Evolutionary conservation across 2,329 filamentous ascomycete species (phyloP).

Genomic region (Arthrobotrys conoides): DNA sequence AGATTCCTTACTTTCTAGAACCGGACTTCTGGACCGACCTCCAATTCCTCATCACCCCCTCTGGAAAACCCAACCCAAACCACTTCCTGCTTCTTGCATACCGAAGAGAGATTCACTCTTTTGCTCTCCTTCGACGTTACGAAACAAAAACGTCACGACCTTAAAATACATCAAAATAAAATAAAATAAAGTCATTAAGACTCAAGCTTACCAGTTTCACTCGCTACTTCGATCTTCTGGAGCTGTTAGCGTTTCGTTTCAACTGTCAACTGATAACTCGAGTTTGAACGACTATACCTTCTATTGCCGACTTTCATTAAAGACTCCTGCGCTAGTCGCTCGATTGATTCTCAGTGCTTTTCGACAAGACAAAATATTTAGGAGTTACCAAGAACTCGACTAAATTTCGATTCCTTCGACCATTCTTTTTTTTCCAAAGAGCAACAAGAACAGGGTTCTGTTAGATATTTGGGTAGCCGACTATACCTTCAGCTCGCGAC

Average conservation of each 20-base stretch:
- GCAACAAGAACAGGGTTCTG: conserved; percentile 39
- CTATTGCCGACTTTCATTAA: conserved; percentile 25
- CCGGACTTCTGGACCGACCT: conserved; percentile 59
- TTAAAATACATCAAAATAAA: conserved; percentile 9
- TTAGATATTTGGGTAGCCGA: conserved; percentile 32
- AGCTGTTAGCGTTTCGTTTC: conserved; percentile 48
- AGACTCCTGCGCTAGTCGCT: conserved; percentile 52
- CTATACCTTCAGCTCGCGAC: conserved; percentile 28
- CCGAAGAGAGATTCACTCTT: conserved; percentile 61
- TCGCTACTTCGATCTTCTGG: conserved; percentile 17
- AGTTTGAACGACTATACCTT: conserved; percentile 20
- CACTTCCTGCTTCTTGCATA: conserved; percentile 23
- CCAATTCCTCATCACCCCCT: conserved; percentile 41
- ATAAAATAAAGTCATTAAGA: not conserved
- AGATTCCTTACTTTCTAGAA: conserved; percentile 61
- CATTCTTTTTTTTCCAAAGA: conserved; percentile 25
- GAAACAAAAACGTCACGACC: conserved; percentile 51
- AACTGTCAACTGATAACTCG: conserved; percentile 13
- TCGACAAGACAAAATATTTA: conserved; percentile 39
- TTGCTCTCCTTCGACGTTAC: conserved; percentile 59
- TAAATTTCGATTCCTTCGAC: conserved; percentile 33
- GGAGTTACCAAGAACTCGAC: conserved; percentile 23
- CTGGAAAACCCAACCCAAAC: conserved; percentile 12
- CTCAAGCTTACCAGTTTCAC: conserved; percentile 11
- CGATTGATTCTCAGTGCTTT: conserved; percentile 29